A percentile compares a stretch with the other conserved stretches of the same genome.
phyloP scores from a whole-genome alignment of 2,329 filamentous ascomycete species.

The Cladosporium sphaerospermum region DNA sequence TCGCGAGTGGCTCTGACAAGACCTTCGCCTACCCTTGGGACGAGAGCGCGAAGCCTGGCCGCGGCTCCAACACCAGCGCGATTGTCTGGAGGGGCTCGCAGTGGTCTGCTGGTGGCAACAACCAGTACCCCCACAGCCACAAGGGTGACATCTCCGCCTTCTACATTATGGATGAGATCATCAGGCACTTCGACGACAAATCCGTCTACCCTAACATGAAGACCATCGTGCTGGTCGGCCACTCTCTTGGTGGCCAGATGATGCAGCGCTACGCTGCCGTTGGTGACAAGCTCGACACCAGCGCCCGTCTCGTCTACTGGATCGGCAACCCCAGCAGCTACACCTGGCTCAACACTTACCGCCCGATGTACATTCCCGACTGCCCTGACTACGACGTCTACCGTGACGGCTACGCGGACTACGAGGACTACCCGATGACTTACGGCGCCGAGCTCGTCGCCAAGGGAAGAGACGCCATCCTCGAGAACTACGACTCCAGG shows the following conservation, averaged over 20 bases:
- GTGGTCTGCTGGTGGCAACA: constrained; percentile 29
- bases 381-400: constrained; percentile 30
- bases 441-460: constrained; percentile 23
- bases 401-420: constrained; percentile 28
- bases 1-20: constrained; percentile 31
- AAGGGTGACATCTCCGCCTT: constrained; percentile 22
- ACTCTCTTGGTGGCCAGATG: constrained; percentile 31
- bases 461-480: constrained; percentile 23
- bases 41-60: constrained; percentile 18
- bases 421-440: constrained; percentile 21
- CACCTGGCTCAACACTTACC: constrained; percentile 26
- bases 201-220: constrained; percentile 30
- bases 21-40: constrained; percentile 28
- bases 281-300: constrained; percentile 19
- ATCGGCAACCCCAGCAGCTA: constrained; percentile 32
- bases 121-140: constrained; percentile 26
- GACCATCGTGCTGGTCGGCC: constrained; percentile 32
- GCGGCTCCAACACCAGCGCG: constrained; percentile 26
- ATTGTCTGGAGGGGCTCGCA: constrained; percentile 31
- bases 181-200: constrained; percentile 28
- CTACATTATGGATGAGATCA: constrained; percentile 28
- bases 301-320: constrained; percentile 27
- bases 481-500: constrained; percentile 26
- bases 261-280: constrained; percentile 30
- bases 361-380: constrained; percentile 24